Conservation (phyloP, 495 filamentous ascomycete genomes). For the Penicillium odoratum region DNA sequence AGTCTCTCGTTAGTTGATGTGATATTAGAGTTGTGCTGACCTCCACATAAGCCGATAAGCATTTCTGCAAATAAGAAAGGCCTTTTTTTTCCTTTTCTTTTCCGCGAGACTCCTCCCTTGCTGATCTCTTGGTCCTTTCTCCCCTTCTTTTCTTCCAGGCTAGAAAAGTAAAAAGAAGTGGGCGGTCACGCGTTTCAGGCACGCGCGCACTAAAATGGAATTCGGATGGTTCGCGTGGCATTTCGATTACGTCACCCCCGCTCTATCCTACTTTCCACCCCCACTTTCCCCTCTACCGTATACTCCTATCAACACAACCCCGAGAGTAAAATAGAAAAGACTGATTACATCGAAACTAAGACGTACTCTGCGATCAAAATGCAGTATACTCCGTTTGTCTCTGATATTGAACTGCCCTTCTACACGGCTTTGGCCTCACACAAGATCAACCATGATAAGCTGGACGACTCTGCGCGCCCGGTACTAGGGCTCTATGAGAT, state of each 20-base stretch:
- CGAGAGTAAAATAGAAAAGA: neutral
- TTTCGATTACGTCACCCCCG: constrained; percentile 17
- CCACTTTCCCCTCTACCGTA: constrained; percentile 2
- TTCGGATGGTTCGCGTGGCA: constrained; percentile 4
- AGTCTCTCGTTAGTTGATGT: constrained; percentile 9
- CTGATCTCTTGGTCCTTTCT: neutral
- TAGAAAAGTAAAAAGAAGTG: constrained; percentile 5
- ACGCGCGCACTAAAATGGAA: neutral
- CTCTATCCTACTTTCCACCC: neutral
- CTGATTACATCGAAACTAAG: neutral
- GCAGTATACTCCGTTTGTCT: constrained; percentile 81
- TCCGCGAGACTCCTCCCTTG: neutral
- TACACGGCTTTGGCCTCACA: constrained; percentile 83
- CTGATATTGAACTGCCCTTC: constrained; percentile 93
- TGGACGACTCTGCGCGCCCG: constrained; percentile 85
- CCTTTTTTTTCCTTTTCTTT: neutral
- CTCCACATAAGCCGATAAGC: constrained; percentile 92
- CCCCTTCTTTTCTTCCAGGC: neutral
- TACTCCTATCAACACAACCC: constrained; percentile 2
- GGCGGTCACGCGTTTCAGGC: constrained; percentile 12
- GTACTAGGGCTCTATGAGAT: constrained; percentile 90
- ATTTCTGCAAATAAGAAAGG: constrained; percentile 46
- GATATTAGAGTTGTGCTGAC: constrained; percentile 46
- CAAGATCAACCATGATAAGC: constrained; percentile 95
- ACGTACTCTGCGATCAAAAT: constrained; percentile 23